phyloP scores from a whole-genome alignment of 1,284 basidiomycete genomes.

The Takashimella tepidaria region DNA sequence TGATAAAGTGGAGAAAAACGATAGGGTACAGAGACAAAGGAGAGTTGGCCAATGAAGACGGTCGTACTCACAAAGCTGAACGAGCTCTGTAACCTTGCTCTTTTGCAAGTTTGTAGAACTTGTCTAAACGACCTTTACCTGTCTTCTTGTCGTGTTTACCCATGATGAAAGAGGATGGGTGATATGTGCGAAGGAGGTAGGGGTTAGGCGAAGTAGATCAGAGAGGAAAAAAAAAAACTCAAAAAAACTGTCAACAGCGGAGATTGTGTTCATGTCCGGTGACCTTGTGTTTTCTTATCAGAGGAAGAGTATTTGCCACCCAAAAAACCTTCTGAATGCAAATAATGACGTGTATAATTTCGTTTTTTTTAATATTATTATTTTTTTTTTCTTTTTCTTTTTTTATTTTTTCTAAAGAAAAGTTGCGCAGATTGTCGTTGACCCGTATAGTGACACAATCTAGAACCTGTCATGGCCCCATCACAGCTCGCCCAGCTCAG shows the following conservation, averaged over 20 bases:
- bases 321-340: not conserved
- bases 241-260: not conserved
- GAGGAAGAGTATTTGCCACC: not conserved
- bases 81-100: conserved; percentile 99
- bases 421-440: no score
- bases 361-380: no score
- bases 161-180: conserved; percentile 27
- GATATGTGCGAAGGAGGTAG: not conserved
- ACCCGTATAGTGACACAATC: not conserved
- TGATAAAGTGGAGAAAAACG: no score
- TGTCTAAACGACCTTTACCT: conserved; percentile 84
- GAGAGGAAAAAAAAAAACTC: not conserved
- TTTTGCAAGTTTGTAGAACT: conserved; percentile 73
- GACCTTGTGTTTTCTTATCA: not conserved
- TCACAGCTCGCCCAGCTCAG: conserved; percentile 86
- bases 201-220: not conserved
- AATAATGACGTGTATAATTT: not conserved
- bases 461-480: conserved; percentile 36
- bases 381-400: no score
- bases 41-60: no score
- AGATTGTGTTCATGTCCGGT: not conserved
- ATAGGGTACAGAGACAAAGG: no score
- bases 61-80: conserved; percentile 76
- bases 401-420: no score
- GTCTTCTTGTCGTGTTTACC: conserved; percentile 53